Conservation (phyloP, 2,329 filamentous ascomycete genomes). For the Colletotrichum godetiae region DNA sequence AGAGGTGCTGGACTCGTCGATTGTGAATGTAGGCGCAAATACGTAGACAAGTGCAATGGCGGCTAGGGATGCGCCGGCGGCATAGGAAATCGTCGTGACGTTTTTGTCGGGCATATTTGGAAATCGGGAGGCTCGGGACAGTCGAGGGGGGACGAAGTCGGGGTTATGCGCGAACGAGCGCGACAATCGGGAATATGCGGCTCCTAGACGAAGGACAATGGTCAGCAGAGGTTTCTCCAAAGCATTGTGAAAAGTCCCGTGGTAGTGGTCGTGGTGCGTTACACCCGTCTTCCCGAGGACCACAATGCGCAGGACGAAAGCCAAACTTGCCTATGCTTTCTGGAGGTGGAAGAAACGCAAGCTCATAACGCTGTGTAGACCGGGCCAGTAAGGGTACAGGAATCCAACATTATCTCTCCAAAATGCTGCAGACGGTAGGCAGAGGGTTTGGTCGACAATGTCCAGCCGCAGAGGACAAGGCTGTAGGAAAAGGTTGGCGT, state of each 20-base stretch:
- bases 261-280: neutral
- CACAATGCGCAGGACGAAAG: constrained; percentile 3
- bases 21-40: constrained; percentile 95
- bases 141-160: constrained; percentile 6
- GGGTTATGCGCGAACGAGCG: constrained; percentile 8
- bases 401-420: constrained; percentile 27
- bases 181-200: neutral
- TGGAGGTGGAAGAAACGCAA: constrained; percentile 2
- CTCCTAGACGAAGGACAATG: neutral
- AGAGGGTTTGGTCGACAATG: neutral
- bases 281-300: neutral
- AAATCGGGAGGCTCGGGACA: constrained; percentile 17
- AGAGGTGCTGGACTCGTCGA: constrained; percentile 81
- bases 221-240: neutral
- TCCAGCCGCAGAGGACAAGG: neutral
- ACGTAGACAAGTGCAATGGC: constrained; percentile 97
- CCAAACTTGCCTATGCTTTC: neutral
- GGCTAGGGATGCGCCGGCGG: constrained; percentile 93
- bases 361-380: constrained; percentile 29
- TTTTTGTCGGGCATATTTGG: constrained; percentile 81
- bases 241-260: neutral
- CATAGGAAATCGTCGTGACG: constrained; percentile 88
- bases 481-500: neutral
- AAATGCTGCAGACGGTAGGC: neutral
- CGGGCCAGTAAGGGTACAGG: constrained; percentile 1